These are phyloP conservation scores for Carex arenaria DNA, from an alignment of 202 grass and related monocot species.

Conservation along the genomic window DNA sequence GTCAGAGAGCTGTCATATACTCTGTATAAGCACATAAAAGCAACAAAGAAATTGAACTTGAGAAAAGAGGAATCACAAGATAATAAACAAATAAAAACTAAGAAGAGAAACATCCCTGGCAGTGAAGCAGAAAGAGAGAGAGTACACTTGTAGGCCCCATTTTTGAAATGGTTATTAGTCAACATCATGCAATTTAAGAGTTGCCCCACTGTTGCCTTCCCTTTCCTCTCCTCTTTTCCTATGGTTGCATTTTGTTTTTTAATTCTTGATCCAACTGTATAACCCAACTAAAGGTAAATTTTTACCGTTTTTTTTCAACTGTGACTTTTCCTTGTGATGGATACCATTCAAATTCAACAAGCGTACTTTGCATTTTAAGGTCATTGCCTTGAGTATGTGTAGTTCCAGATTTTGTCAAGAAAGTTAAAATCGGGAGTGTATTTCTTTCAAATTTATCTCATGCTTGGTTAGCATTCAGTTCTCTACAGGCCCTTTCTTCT, in stretches of 20 bases:
- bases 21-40: neutral
- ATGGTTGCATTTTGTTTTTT: constrained; percentile 39
- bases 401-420: neutral
- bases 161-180: constrained; percentile 51
- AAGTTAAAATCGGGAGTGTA: neutral
- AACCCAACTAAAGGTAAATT: constrained; percentile 28
- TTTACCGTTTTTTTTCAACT: constrained; percentile 12
- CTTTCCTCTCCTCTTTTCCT: constrained; percentile 43
- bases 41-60: neutral
- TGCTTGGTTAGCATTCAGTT: neutral
- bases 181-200: constrained; percentile 52
- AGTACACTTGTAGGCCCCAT: constrained; percentile 36
- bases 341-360: neutral
- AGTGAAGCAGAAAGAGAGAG: constrained; percentile 38
- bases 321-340: neutral
- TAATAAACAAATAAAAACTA: neutral
- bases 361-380: neutral
- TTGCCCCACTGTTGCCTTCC: constrained; percentile 25
- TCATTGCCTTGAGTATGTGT: neutral
- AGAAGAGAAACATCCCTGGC: constrained; percentile 46
- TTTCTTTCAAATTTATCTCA: neutral
- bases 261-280: constrained; percentile 36
- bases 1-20: neutral
- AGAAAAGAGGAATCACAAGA: constrained; percentile 3
- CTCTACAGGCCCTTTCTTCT: neutral